Conservation (phyloP, 108 stramenopile genomes). For the Skeletonema costatum region DNA sequence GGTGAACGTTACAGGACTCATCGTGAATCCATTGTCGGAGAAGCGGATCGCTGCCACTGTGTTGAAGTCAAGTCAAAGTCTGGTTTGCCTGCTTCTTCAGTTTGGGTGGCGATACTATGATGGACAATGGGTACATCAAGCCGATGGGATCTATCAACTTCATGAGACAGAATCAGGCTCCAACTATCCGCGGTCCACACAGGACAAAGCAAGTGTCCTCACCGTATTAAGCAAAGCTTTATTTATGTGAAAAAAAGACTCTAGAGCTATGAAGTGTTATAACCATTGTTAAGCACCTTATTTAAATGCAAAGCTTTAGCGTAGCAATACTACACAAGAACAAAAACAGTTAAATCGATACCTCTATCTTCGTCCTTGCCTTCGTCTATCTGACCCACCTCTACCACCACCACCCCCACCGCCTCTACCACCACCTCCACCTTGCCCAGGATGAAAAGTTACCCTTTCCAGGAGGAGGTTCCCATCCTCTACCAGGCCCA, state of each 20-base stretch:
- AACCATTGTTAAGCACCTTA: background rate
- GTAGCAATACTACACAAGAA: too few species aligned
- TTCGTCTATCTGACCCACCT: background rate
- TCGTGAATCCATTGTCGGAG: slow-evolving; percentile 11
- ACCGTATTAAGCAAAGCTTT: background rate
- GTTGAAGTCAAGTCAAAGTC: background rate
- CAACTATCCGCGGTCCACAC: background rate
- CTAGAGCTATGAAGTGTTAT: background rate
- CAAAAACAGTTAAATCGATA: background rate
- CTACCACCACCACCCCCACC: slow-evolving; percentile 15
- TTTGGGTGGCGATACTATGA: background rate
- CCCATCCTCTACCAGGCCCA: slow-evolving; percentile 25
- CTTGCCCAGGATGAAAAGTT: background rate
- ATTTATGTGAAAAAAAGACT: background rate
- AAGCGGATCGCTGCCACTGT: background rate
- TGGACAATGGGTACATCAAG: background rate
- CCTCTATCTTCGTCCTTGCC: slow-evolving; percentile 11
- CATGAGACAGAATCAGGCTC: background rate
- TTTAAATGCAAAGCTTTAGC: background rate
- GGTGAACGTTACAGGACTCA: slow-evolving; percentile 51
- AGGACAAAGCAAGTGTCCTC: background rate
- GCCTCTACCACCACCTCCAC: slow-evolving; percentile 6
- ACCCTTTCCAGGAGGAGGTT: slow-evolving; percentile 7
- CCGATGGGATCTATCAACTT: background rate
- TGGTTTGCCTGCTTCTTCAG: background rate